A percentile compares a stretch with the other conserved stretches of the same genome.
Evolutionary conservation across 2,329 filamentous ascomycete species (phyloP).

Genomic region (Diaporthe sp.): DNA sequence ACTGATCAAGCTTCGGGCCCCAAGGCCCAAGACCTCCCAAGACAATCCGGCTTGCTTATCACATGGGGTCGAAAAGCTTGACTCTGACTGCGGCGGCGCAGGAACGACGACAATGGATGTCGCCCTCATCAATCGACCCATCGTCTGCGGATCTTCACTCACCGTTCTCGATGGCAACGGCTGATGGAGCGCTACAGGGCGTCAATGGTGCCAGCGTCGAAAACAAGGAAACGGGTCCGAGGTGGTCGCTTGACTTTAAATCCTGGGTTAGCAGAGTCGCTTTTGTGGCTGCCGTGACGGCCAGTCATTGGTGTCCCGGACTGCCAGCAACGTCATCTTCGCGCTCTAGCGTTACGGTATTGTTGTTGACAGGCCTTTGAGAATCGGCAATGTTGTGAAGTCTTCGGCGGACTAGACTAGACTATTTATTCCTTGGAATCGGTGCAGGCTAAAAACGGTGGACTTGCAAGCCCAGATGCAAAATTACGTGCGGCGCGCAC

Average conservation of each 20-base stretch:
- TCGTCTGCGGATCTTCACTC: not conserved
- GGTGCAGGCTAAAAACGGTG: not conserved
- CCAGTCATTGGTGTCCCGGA: constrained; percentile 10
- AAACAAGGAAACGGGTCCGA: constrained; percentile 18
- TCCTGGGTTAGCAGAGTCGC: constrained; percentile 14
- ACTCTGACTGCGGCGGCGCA: not conserved
- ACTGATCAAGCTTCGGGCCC: constrained; percentile 22
- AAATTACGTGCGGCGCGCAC: constrained; percentile 18
- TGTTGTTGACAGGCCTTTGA: not conserved
- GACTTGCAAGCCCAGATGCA: not conserved
- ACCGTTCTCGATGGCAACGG: not conserved
- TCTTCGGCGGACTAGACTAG: not conserved
- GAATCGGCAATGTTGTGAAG: not conserved
- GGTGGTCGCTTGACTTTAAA: not conserved
- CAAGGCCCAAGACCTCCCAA: constrained; percentile 25
- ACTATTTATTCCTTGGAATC: constrained; percentile 14
- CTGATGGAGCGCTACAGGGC: not conserved
- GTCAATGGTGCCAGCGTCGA: constrained; percentile 4
- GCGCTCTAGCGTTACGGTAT: constrained; percentile 5
- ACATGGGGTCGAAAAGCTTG: constrained; percentile 12
- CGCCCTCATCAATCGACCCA: constrained; percentile 4
- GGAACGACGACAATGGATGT: not conserved
- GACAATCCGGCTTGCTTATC: constrained; percentile 14
- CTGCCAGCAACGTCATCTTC: constrained; percentile 28
- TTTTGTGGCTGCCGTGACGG: constrained; percentile 23